Base-by-base conservation (phyloP, 2,329 filamentous ascomycete species). In the Epichloe gansuensis region DNA sequence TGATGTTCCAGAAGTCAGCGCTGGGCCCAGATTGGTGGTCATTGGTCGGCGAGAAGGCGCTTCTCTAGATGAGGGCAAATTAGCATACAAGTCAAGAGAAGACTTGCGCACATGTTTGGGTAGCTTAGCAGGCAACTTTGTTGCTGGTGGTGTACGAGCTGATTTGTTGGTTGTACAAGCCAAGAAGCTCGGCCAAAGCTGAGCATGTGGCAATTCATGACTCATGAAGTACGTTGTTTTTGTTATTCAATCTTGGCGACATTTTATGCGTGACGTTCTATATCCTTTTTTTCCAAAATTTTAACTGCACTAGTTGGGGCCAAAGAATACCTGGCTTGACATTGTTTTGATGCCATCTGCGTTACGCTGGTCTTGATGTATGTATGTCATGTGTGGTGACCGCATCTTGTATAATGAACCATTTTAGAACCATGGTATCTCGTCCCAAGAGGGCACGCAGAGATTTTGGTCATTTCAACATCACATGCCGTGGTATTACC, bases 131-230 rank as follows among this genome's bases (percentile, higher is more conserved):
- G 48, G 56, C 8, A 55, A 56, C 28, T 56, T 63, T 31, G 54
- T 62, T 13, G 59, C 59, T 7, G 58, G 54, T 8, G 58, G 58
- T 17, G 55, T 59, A 12, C 53, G 53, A 17, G 58, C 61, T 1
- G 62, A 64, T 43, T 13, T 64, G 50, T 52, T 64, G 48, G 61
- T 64, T 23, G 61, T 64, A 13, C 61, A 63, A 51, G 56, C 60
- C 46, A 80, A 60, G 58, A 43, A 34, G 21, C 2, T 13, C 2
- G 35, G 25, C 6, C 37, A 52, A 23, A 42, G 38, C 46, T 41
- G 17, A 48, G 46, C 6, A 31, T 31, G 3, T 31, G 28, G 8
- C 9, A 12, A 23, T 17, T 23, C 35, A 48, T 9, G 46, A 15
- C 7, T 37, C 28, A 43, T 50, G 21, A 31, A 23, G 31, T 31